Percentiles rank a stretch among this genome's conserved stretches.
Evolutionary conservation across 768 basidiomycete genomes (phyloP).

Genomic region (Leccinum truebloodii): DNA sequence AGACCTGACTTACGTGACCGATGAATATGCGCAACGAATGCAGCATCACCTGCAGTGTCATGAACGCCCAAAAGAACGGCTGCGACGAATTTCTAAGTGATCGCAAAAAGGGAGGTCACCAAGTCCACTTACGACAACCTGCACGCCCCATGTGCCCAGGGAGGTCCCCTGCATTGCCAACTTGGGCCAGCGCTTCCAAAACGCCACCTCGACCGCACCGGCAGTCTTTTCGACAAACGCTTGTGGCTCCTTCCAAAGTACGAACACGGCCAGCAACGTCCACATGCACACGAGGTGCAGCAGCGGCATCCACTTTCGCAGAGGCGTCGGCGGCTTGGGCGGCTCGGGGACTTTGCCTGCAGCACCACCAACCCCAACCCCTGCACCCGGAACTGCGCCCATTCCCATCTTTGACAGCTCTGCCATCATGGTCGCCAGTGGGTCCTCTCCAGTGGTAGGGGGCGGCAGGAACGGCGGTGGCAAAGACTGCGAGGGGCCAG

Average conservation of each 20-base stretch:
- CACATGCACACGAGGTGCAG: constrained; percentile 67
- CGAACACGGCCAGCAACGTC: constrained; percentile 65
- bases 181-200: constrained; percentile 67
- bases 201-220: constrained; percentile 33
- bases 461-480: constrained; percentile 3
- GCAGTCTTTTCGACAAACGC: constrained; percentile 41
- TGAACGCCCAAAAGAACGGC: constrained; percentile 86
- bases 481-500: constrained; percentile 12
- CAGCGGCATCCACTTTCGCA: constrained; percentile 65
- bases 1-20: constrained; percentile 53
- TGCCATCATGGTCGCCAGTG: constrained; percentile 47
- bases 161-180: constrained; percentile 42
- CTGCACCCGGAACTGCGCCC: constrained; percentile 20
- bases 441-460: constrained; percentile 37
- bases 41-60: constrained; percentile 66
- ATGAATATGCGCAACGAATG: constrained; percentile 74
- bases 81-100: constrained; percentile 24
- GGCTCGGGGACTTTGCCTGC: constrained; percentile 31
- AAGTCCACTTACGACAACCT: constrained; percentile 52
- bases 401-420: constrained; percentile 32
- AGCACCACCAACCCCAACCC: background rate
- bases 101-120: background rate
- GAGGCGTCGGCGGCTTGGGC: constrained; percentile 40
- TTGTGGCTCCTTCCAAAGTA: constrained; percentile 64
- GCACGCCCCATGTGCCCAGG: constrained; percentile 48